Evolutionary conservation across 78 protist genomes (phyloP).

Genomic region (Emiliania huxleyi): DNA sequence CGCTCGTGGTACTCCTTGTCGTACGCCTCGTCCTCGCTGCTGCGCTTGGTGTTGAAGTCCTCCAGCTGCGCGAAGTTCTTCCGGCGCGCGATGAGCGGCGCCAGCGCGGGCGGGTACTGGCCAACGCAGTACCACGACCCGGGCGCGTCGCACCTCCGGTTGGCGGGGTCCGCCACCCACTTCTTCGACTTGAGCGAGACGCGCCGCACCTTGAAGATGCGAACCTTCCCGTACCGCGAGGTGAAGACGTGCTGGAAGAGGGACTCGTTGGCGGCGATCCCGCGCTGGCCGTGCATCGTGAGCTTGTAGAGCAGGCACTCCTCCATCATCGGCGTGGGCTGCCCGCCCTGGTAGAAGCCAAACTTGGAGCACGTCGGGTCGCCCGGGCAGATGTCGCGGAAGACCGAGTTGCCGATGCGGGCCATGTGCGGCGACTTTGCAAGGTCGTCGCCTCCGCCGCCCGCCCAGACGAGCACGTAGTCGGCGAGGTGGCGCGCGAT

Average conservation of each 20-base stretch:
- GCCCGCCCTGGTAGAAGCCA: conserved; percentile 23
- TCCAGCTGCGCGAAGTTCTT: neutral
- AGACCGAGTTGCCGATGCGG: conserved; percentile 37
- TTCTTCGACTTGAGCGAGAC: neutral
- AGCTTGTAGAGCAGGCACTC: conserved; percentile 4
- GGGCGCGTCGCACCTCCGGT: conserved; percentile 28
- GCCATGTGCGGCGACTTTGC: conserved; percentile 35
- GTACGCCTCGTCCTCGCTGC: neutral
- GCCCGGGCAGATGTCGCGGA: neutral
- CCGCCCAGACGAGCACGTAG: conserved; percentile 37
- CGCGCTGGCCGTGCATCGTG: neutral
- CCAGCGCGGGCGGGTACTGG: conserved; percentile 31
- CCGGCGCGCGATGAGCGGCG: neutral
- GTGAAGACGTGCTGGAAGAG: neutral
- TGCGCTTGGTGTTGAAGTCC: neutral
- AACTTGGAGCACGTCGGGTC: conserved; percentile 25
- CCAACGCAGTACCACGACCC: conserved; percentile 32
- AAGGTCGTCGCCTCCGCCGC: conserved; percentile 41
- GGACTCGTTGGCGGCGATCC: neutral
- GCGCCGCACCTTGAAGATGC: neutral
- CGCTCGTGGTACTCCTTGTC: neutral
- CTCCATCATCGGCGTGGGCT: conserved; percentile 21
- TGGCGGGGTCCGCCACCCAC: conserved; percentile 24
- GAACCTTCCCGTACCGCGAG: conserved; percentile 8
- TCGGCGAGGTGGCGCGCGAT: conserved; percentile 14